phyloP scores from a whole-genome alignment of 2,329 filamentous ascomycete species.

The Hypoxylon rubiginosum region DNA sequence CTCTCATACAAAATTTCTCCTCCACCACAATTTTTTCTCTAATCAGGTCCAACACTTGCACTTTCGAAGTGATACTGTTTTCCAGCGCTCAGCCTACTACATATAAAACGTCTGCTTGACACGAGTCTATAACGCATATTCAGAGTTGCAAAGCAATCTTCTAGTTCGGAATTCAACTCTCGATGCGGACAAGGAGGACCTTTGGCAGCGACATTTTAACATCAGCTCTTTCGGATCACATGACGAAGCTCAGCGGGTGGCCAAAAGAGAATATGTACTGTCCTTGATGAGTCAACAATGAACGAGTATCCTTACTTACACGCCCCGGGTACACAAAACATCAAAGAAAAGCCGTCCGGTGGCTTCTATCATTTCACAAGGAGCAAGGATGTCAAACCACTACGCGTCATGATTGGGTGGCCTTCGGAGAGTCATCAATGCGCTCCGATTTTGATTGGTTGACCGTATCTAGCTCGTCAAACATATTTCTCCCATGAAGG shows the following conservation, averaged over 20 bases:
- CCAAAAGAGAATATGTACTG: constrained; percentile 21
- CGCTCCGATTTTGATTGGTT: constrained; percentile 51
- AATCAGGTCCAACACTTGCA: constrained; percentile 9
- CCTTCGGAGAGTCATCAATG: constrained; percentile 45
- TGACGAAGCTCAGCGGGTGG: constrained; percentile 28
- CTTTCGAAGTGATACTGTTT: constrained; percentile 18
- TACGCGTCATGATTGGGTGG: constrained; percentile 51
- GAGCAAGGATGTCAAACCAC: constrained; percentile 39
- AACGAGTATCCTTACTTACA: constrained; percentile 16
- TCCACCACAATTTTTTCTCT: constrained; percentile 23
- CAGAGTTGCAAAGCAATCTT: background rate
- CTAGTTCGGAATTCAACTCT: constrained; percentile 10
- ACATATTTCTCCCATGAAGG: constrained; percentile 34
- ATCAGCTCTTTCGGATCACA: constrained; percentile 38
- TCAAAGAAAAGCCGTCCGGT: constrained; percentile 33
- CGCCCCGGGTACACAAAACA: constrained; percentile 25
- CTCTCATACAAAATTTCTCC: constrained; percentile 22
- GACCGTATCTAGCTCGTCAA: constrained; percentile 44
- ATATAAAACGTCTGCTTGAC: background rate
- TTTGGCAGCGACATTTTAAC: constrained; percentile 37
- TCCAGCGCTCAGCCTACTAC: background rate
- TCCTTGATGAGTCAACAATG: constrained; percentile 44
- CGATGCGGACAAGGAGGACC: constrained; percentile 24
- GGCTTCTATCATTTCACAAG: constrained; percentile 49
- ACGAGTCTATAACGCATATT: constrained; percentile 11